Conservation (phyloP, 1,139 yeast genomes). For the Debaryomyces coudertii region DNA sequence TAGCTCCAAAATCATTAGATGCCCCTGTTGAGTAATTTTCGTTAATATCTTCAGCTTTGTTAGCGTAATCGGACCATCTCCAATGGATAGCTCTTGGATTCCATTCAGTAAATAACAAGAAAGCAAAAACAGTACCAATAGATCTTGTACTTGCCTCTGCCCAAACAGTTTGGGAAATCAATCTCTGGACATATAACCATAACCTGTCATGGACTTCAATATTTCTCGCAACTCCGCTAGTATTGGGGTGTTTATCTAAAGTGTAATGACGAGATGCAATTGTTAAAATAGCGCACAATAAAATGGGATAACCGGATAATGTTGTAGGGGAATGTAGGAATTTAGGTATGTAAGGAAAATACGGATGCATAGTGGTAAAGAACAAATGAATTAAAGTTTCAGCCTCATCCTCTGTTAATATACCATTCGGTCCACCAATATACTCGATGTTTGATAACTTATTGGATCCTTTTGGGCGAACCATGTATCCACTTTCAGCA, state of each 20-base stretch:
- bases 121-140: constrained; percentile 83
- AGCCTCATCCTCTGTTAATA: constrained; percentile 71
- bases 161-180: constrained; percentile 89
- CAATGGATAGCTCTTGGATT: constrained; percentile 93
- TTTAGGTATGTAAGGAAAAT: constrained; percentile 81
- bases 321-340: constrained; percentile 68
- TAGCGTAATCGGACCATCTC: constrained; percentile 87
- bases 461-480: constrained; percentile 58
- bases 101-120: constrained; percentile 90
- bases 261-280: constrained; percentile 76
- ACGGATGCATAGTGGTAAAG: constrained; percentile 83
- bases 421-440: constrained; percentile 59
- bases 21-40: constrained; percentile 19
- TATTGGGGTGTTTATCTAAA: constrained; percentile 36
- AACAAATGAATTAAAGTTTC: constrained; percentile 62
- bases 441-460: constrained; percentile 63
- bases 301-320: constrained; percentile 76
- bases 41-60: constrained; percentile 48
- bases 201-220: constrained; percentile 73
- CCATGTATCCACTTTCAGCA: constrained; percentile 48
- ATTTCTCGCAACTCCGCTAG: constrained; percentile 45
- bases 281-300: constrained; percentile 78
- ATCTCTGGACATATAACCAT: constrained; percentile 81
- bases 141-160: constrained; percentile 91
- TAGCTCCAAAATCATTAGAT: constrained; percentile 13